Evolutionary conservation across 306 rosid genomes (phyloP).

Genomic region (Prunus mongolica): DNA sequence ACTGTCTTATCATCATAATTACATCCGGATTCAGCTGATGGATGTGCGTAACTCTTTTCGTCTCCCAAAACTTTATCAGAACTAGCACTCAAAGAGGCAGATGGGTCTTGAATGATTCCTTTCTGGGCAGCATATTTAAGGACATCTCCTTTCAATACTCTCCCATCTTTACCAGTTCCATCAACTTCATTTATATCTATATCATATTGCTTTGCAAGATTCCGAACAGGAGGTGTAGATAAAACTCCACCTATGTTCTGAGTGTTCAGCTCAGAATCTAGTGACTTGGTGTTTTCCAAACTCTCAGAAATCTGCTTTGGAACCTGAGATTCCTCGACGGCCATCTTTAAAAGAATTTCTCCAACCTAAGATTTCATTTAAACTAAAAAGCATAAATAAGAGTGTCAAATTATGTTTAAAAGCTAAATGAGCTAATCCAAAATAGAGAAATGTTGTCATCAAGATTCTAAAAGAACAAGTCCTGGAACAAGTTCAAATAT

Average conservation of each 20-base stretch:
- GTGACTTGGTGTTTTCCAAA: constrained; percentile 36
- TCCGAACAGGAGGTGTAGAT: constrained; percentile 79
- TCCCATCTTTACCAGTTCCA: constrained; percentile 85
- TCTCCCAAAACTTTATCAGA: constrained; percentile 30
- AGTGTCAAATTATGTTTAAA: constrained; percentile 1
- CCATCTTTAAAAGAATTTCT: constrained; percentile 69
- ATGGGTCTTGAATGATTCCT: constrained; percentile 44
- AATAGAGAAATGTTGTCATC: not conserved
- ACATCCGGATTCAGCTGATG: constrained; percentile 30
- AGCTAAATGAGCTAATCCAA: not conserved
- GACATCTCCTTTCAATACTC: constrained; percentile 73
- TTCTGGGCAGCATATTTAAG: constrained; percentile 53
- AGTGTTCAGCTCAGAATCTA: constrained; percentile 33
- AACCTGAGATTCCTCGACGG: constrained; percentile 38
- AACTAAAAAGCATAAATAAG: not conserved
- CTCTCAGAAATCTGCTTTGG: constrained; percentile 21
- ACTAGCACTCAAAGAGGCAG: constrained; percentile 31
- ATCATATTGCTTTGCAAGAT: constrained; percentile 72
- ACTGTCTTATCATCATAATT: constrained; percentile 49
- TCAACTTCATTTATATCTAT: constrained; percentile 61
- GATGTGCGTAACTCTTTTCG: constrained; percentile 24
- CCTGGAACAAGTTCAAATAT: not conserved
- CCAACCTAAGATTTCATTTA: constrained; percentile 68
- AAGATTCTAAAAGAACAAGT: not conserved
- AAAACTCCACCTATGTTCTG: constrained; percentile 42